These are phyloP conservation scores for Trichophyton schoenleinii DNA, from an alignment of 2,329 filamentous ascomycete genomes.

Conservation along the genomic window DNA sequence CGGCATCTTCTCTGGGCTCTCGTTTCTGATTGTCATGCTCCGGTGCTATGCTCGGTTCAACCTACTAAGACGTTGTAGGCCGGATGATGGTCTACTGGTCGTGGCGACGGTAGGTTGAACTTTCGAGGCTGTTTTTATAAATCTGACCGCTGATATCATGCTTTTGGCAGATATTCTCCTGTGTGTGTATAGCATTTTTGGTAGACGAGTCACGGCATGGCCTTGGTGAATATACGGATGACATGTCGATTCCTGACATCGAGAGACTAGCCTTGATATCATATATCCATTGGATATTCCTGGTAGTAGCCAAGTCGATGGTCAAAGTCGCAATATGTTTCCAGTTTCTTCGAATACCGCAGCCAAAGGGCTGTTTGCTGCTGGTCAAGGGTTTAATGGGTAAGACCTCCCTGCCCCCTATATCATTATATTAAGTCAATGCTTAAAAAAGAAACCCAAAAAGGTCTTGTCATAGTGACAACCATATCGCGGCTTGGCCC, in stretches of 20 bases:
- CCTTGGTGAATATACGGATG: slow-evolving; percentile 35
- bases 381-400: slow-evolving; percentile 33
- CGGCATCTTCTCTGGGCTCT: slow-evolving; percentile 11
- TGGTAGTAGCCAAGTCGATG: slow-evolving; percentile 33
- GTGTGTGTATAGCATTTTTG: slow-evolving; percentile 30
- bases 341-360: slow-evolving; percentile 35
- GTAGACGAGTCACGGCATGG: slow-evolving; percentile 35
- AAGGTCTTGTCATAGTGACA: not conserved
- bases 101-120: slow-evolving; percentile 9
- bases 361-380: slow-evolving; percentile 27
- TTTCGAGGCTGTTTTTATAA: not conserved
- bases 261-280: slow-evolving; percentile 29
- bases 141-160: not conserved
- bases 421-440: not conserved
- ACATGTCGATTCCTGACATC: slow-evolving; percentile 25
- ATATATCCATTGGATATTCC: slow-evolving; percentile 37
- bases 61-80: slow-evolving; percentile 6
- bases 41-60: slow-evolving; percentile 11
- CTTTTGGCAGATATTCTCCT: slow-evolving; percentile 15
- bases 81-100: slow-evolving; percentile 12
- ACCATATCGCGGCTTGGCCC: slow-evolving; percentile 30
- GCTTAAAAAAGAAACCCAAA: not conserved
- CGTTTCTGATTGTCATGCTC: slow-evolving; percentile 9
- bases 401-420: slow-evolving; percentile 17
- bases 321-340: slow-evolving; percentile 40